Evolutionary conservation across 805 yeast species (phyloP).

Genomic region (Wickerhamomyces queroliae): DNA sequence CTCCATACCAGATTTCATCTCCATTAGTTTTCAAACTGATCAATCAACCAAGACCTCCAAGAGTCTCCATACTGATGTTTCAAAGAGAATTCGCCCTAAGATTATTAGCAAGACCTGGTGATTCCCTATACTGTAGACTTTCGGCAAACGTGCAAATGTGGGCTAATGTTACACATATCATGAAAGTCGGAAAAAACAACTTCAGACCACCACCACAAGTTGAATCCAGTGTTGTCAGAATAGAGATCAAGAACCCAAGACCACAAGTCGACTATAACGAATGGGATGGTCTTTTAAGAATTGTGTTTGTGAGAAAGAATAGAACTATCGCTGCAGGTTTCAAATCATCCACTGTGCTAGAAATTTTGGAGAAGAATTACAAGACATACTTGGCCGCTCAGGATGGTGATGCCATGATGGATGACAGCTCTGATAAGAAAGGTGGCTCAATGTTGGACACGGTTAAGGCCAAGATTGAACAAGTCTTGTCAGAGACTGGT

Average conservation of each 20-base stretch:
- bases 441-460: constrained; percentile 32
- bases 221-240: constrained; percentile 91
- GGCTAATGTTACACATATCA: constrained; percentile 97
- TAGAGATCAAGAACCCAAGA: constrained; percentile 87
- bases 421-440: constrained; percentile 33
- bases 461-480: constrained; percentile 65
- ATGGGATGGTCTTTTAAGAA: constrained; percentile 94
- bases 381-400: constrained; percentile 60
- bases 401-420: constrained; percentile 33
- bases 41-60: constrained; percentile 88
- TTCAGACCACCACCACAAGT: constrained; percentile 99
- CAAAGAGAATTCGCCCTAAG: constrained; percentile 96
- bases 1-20: constrained; percentile 96
- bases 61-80: constrained; percentile 94
- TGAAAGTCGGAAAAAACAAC: constrained; percentile 96
- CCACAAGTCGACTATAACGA: constrained; percentile 93
- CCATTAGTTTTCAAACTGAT: constrained; percentile 91
- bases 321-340: constrained; percentile 91
- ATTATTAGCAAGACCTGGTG: constrained; percentile 95
- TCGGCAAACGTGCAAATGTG: constrained; percentile 99
- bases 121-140: constrained; percentile 81
- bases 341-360: constrained; percentile 72
- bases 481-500: constrained; percentile 75
- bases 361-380: constrained; percentile 83
- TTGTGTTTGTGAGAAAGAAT: constrained; percentile 89